Evolutionary conservation across 129 eudicot genomes (phyloP), one percentile per base, ranked within the genome.

Genomic region (Rutidosis leptorrhynchoides): DNA sequence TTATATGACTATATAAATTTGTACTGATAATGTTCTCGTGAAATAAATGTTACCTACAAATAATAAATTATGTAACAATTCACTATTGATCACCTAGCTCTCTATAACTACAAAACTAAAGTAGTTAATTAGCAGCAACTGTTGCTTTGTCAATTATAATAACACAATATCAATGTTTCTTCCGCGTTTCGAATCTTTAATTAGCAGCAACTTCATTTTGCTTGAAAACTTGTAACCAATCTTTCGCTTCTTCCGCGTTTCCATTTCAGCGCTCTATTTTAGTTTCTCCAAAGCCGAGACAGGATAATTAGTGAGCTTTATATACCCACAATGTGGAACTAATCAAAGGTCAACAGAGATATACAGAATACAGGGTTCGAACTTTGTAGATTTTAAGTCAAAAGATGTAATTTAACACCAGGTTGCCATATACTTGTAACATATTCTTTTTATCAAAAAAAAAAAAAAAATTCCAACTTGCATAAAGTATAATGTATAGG

Each of bases 261-360:
- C 92, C 52, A 76, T 68, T 83, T 82, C 87, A 70, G 87, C 81
- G 7, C 63, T 83, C 85, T 81, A 88, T 82, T 85, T 85, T 77
- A 91, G 71, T 80, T 85, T 87, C 78, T 74, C 96, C 78, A 87
- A 73, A 70, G 98, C 98, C 88, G 76, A 32, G 48, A 53, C 14
- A 72, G n/a, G 30, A 67, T 51, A 69, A 62, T 19, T 2, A 78
- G 32, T 14, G 46, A 66, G 33, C 27, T 46, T 70, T 32, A n/a
- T 30, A 65, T 29, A 15, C 33, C 27, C 57, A 28, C 3, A 11
- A 63, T 52, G 61, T 54, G 45, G 65, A 57, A 32, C 22, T 33
- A 27, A 16, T 3, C 43, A 0, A 62, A 33, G 22, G 26, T 60
- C 5, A 46, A 42, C 28, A 58, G 23, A 29, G 1, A 32, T 22